These are phyloP conservation scores for Mucor irregularis DNA, from an alignment of 371 early-diverging fungal genomes.

Conservation along the genomic window DNA sequence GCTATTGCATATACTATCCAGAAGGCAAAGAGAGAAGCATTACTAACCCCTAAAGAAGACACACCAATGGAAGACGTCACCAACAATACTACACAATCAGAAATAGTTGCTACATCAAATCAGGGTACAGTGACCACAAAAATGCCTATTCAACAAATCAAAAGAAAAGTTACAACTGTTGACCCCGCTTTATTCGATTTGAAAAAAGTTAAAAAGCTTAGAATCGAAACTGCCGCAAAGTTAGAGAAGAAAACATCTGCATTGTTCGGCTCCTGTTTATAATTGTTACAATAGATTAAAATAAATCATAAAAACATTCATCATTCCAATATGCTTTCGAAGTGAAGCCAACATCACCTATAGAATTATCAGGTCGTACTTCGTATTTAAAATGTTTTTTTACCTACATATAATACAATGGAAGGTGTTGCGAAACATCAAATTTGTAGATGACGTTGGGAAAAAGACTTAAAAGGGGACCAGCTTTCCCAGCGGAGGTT, in stretches of 20 bases:
- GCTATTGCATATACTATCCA: slow-evolving; percentile 76
- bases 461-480: too few relatives aligned
- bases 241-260: slow-evolving; percentile 42
- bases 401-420: too few relatives aligned
- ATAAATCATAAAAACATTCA: background rate
- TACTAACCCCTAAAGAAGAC: slow-evolving; percentile 16
- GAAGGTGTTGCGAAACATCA: too few relatives aligned
- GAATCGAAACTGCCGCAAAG: slow-evolving; percentile 19
- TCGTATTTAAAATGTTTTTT: too few relatives aligned
- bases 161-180: background rate
- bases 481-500: too few relatives aligned
- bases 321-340: too few relatives aligned
- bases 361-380: too few relatives aligned
- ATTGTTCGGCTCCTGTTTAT: slow-evolving; percentile 39
- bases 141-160: slow-evolving; percentile 6
- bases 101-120: slow-evolving; percentile 5
- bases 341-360: too few relatives aligned
- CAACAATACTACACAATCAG: slow-evolving; percentile 11
- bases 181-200: slow-evolving; percentile 46
- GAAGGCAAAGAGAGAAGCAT: slow-evolving; percentile 43
- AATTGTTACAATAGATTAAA: slow-evolving; percentile 1
- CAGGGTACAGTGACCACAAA: slow-evolving; percentile 1
- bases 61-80: slow-evolving; percentile 17
- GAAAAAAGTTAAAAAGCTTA: slow-evolving; percentile 21
- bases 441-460: too few relatives aligned